Percentiles rank a stretch among this genome's conserved stretches.
Evolutionary conservation across 2,329 filamentous ascomycete genomes (phyloP).

Genomic region (Elsinoe arachidis): DNA sequence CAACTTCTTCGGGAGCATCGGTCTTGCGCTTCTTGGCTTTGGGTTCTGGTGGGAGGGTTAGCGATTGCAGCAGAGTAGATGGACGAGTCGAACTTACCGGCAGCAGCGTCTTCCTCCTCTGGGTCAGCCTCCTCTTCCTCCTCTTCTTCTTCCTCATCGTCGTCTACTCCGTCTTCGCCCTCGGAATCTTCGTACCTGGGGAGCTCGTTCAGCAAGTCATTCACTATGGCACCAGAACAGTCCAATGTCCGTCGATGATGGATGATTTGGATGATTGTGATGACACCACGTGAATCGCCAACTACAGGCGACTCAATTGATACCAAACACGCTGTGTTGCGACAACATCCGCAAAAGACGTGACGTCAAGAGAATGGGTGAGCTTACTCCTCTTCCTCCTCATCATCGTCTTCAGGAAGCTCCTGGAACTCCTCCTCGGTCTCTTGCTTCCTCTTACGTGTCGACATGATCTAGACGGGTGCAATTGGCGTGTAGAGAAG

Average conservation of each 20-base stretch:
- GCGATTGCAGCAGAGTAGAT: neutral
- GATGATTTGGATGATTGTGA: neutral
- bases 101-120: slow-evolving; percentile 12
- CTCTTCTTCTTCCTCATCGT: slow-evolving; percentile 10
- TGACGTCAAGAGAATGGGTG: slow-evolving; percentile 13
- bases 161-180: slow-evolving; percentile 13
- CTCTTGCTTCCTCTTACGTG: slow-evolving; percentile 38
- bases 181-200: slow-evolving; percentile 17
- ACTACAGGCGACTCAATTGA: neutral
- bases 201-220: neutral
- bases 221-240: neutral
- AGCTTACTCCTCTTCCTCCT: slow-evolving; percentile 36
- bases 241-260: too few relatives aligned
- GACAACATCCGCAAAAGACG: neutral
- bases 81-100: slow-evolving; percentile 2
- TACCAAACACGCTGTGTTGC: neutral
- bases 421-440: slow-evolving; percentile 36
- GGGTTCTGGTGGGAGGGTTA: slow-evolving; percentile 17
- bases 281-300: neutral
- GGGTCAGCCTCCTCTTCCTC: slow-evolving; percentile 12
- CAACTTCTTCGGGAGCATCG: slow-evolving; percentile 18
- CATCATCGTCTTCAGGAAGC: slow-evolving; percentile 36
- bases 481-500: slow-evolving; percentile 7
- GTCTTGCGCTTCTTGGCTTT: slow-evolving; percentile 26
- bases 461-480: slow-evolving; percentile 23